Evolutionary conservation across 2,329 filamentous ascomycete species (phyloP).

Genomic region (Paramyrothecium sp.): DNA sequence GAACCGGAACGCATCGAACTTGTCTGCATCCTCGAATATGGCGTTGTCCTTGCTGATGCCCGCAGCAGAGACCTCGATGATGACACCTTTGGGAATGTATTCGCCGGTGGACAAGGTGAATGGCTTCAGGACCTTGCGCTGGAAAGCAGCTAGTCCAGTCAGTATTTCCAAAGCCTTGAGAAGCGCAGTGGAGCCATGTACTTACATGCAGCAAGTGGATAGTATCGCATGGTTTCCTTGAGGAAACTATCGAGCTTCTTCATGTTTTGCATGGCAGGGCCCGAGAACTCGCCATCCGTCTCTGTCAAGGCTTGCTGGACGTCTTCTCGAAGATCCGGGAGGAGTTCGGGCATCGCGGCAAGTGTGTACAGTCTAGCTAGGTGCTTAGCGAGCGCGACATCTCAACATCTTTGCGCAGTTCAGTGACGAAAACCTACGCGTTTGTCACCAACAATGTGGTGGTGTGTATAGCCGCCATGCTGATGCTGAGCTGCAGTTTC

Average conservation of each 20-base stretch:
- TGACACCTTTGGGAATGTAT: constrained; percentile 40
- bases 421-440: constrained; percentile 24
- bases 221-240: constrained; percentile 32
- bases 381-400: neutral
- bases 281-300: constrained; percentile 29
- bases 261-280: constrained; percentile 32
- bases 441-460: constrained; percentile 45
- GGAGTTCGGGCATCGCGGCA: constrained; percentile 46
- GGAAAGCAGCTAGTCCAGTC: constrained; percentile 36
- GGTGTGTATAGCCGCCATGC: constrained; percentile 51
- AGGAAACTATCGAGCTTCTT: constrained; percentile 41
- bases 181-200: neutral
- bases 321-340: constrained; percentile 51
- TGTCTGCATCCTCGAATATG: constrained; percentile 27
- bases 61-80: constrained; percentile 37
- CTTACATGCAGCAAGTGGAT: constrained; percentile 30
- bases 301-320: constrained; percentile 35
- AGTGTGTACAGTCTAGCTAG: constrained; percentile 39
- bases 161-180: neutral
- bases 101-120: constrained; percentile 55
- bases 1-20: constrained; percentile 44
- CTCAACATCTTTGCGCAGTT: no score
- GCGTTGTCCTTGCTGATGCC: constrained; percentile 34
- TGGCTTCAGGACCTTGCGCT: constrained; percentile 47
- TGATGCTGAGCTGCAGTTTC: constrained; percentile 39